These are phyloP conservation scores for Colletotrichum sp. DNA, from an alignment of 2,329 filamentous ascomycete species.

Conservation along the genomic window DNA sequence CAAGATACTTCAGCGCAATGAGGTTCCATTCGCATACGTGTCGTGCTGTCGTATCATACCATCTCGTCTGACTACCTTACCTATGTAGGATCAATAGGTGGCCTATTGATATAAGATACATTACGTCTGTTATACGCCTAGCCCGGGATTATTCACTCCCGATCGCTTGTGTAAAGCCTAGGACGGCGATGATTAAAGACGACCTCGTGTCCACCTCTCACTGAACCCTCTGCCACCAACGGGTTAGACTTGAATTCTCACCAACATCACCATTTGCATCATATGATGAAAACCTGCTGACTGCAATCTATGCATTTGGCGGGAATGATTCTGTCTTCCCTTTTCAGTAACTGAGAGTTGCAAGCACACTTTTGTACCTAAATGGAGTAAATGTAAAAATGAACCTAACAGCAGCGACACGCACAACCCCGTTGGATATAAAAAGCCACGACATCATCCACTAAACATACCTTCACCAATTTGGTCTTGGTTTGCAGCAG, in stretches of 20 bases:
- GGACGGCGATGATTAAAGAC: rapidly evolving
- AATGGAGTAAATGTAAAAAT: rapidly evolving
- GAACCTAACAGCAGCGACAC: no score
- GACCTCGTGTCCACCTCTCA: background rate
- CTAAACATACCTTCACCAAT: rapidly evolving
- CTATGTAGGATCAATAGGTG: background rate
- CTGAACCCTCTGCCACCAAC: no score
- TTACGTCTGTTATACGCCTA: no score
- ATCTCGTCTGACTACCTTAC: background rate
- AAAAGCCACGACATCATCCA: background rate
- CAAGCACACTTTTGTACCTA: background rate
- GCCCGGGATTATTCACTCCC: no score
- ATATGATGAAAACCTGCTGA: background rate
- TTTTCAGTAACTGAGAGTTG: background rate
- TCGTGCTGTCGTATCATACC: background rate
- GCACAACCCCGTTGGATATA: rapidly evolving
- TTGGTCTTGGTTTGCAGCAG: no score
- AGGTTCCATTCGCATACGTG: background rate
- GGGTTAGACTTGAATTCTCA: background rate
- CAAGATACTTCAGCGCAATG: background rate
- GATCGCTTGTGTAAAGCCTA: rapidly evolving
- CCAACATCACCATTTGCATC: background rate
- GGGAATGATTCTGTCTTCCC: background rate
- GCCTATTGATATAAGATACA: no score
- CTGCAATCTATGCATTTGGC: rapidly evolving